Percentiles rank a stretch among this genome's conserved stretches.
Conservation (phyloP, 2,329 filamentous ascomycete species). For the Fusarium austroafricanum region DNA sequence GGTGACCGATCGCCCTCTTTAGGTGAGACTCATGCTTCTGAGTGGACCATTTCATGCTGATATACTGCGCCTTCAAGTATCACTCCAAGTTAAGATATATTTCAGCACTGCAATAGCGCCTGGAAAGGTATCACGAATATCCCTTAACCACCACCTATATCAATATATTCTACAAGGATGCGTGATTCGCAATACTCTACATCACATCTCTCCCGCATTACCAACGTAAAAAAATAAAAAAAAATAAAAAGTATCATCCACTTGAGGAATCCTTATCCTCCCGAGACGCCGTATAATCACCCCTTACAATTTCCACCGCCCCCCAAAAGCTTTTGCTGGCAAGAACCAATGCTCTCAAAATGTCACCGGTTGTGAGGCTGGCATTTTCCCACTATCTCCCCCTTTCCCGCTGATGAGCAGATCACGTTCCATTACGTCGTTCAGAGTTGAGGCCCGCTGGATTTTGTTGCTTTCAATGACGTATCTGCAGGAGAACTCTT, state of each 20-base stretch:
- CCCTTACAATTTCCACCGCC: conserved; percentile 40
- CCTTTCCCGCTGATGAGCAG: conserved; percentile 13
- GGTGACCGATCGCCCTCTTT: neutral
- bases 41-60: neutral
- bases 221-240: conserved; percentile 34
- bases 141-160: conserved; percentile 21
- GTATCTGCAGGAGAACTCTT: conserved; percentile 10
- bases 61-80: neutral
- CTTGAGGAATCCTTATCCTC: conserved; percentile 43
- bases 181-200: conserved; percentile 38
- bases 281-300: conserved; percentile 46
- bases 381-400: conserved; percentile 7
- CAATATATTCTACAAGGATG: conserved; percentile 39
- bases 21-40: conserved; percentile 1
- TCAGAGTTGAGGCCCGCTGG: neutral
- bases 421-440: conserved; percentile 6
- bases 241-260: conserved; percentile 35
- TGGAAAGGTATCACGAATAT: conserved; percentile 12
- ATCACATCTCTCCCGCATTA: conserved; percentile 32
- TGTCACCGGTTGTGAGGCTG: conserved; percentile 26
- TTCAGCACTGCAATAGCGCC: conserved; percentile 4
- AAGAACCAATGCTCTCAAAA: conserved; percentile 43
- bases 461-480: conserved; percentile 19
- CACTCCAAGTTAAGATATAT: neutral
- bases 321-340: conserved; percentile 44